phyloP scores from a whole-genome alignment of 495 filamentous ascomycete species.

The Podospora tetraspora region DNA sequence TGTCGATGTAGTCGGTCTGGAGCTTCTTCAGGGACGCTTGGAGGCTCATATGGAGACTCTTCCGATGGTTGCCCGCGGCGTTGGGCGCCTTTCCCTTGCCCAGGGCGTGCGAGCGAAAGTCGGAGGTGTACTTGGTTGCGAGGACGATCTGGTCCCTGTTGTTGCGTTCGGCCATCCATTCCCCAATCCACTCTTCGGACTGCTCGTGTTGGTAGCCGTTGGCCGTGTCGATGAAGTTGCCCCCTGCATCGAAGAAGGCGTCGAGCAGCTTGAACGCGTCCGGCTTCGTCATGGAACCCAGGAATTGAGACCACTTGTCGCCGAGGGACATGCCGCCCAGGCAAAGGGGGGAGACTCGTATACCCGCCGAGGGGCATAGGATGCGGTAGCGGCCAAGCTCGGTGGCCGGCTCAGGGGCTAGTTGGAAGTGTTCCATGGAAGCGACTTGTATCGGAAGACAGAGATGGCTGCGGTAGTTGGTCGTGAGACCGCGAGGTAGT shows the following conservation, averaged over 20 bases:
- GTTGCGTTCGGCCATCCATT: slow-evolving; percentile 46
- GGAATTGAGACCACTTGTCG: slow-evolving; percentile 36
- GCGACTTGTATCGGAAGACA: neutral
- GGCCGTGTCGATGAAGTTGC: slow-evolving; percentile 69
- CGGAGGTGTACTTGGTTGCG: slow-evolving; percentile 51
- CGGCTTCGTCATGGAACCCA: slow-evolving; percentile 25
- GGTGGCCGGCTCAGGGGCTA: slow-evolving; percentile 48
- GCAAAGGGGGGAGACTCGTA: slow-evolving; percentile 56
- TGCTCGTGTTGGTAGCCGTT: slow-evolving; percentile 60
- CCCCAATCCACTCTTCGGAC: slow-evolving; percentile 61
- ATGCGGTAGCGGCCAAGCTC: slow-evolving; percentile 56
- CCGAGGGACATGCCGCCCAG: slow-evolving; percentile 64
- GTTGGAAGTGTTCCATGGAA: slow-evolving; percentile 7
- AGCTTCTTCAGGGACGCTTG: slow-evolving; percentile 54
- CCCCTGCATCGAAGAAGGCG: slow-evolving; percentile 40
- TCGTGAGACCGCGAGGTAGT: too few species aligned
- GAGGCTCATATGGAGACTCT: slow-evolving; percentile 49
- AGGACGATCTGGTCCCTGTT: slow-evolving; percentile 58
- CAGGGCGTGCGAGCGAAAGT: slow-evolving; percentile 40
- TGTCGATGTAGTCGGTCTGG: slow-evolving; percentile 61
- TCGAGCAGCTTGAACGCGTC: slow-evolving; percentile 46
- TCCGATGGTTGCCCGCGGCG: slow-evolving; percentile 26
- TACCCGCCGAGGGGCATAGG: slow-evolving; percentile 53
- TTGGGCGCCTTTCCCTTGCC: slow-evolving; percentile 43
- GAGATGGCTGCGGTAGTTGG: neutral